These are phyloP conservation scores for Diutina pseudorugosa DNA, from an alignment of 1,139 yeast genomes.

Conservation along the genomic window DNA sequence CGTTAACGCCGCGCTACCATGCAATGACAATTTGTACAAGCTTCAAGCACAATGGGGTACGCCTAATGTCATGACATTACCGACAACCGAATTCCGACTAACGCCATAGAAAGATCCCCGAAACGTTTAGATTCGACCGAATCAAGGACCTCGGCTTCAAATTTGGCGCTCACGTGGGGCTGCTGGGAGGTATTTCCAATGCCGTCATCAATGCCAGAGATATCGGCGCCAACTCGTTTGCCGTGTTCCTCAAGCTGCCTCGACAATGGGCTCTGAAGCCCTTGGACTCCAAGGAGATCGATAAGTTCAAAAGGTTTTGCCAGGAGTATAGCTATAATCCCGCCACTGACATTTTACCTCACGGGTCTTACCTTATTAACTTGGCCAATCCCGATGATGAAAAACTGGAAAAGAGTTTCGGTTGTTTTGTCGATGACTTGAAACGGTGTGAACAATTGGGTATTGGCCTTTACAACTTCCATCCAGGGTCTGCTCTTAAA, in stretches of 20 bases:
- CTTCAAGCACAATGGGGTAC: neutral
- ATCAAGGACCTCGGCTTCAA: conserved; percentile 17
- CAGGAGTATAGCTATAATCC: conserved; percentile 56
- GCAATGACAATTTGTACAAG: neutral
- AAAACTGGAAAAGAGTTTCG: conserved; percentile 64
- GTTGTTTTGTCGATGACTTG: conserved; percentile 78
- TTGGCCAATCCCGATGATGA: conserved; percentile 82
- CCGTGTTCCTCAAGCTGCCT: conserved; percentile 82
- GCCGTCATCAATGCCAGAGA: conserved; percentile 64
- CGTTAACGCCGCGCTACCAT: neutral
- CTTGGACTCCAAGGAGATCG: conserved; percentile 52
- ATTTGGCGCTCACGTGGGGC: conserved; percentile 77
- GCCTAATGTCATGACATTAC: neutral
- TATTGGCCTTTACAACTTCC: conserved; percentile 82
- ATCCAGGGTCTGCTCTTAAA: conserved; percentile 85
- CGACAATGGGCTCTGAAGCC: conserved; percentile 85
- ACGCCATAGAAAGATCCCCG: conserved; percentile 1
- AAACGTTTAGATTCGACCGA: neutral
- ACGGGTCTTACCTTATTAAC: conserved; percentile 88
- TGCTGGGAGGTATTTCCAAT: conserved; percentile 65
- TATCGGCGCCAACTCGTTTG: conserved; percentile 79
- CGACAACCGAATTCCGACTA: neutral
- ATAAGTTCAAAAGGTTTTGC: conserved; percentile 52
- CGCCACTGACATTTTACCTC: conserved; percentile 72
- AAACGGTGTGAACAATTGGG: conserved; percentile 74